Percentiles rank a stretch among this genome's conserved stretches.
These are phyloP conservation scores for Podila horticola DNA, from an alignment of 192 early-diverging fungal genomes.

Conservation along the genomic window DNA sequence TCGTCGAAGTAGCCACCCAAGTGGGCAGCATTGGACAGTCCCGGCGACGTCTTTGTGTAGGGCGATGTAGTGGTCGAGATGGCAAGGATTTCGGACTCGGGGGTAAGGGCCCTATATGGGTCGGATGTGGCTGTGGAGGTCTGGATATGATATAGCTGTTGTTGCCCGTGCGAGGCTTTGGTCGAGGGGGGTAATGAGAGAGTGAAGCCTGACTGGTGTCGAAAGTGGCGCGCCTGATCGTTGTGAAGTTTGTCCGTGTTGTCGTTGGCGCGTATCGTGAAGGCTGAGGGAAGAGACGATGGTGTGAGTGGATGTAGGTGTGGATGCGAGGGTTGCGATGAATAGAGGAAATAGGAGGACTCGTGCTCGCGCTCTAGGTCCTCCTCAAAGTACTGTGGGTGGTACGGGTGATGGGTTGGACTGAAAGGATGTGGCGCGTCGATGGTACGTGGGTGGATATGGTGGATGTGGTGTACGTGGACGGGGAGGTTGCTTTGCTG, in stretches of 20 bases:
- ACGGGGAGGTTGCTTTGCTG: not conserved
- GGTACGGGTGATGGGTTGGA: not conserved
- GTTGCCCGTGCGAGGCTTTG: not conserved
- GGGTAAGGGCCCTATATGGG: not conserved
- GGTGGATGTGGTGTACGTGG: not conserved
- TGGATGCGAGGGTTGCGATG: not conserved
- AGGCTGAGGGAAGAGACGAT: not conserved
- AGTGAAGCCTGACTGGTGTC: not conserved
- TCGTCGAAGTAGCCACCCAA: not conserved
- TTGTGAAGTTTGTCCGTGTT: not conserved
- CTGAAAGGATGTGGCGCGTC: not conserved
- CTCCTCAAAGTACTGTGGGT: slow-evolving; percentile 6
- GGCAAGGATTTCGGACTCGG: not conserved
- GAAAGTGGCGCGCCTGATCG: not conserved
- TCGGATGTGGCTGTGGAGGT: not conserved
- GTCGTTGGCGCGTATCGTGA: not conserved
- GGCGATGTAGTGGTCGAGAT: slow-evolving; percentile 1
- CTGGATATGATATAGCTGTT: not conserved
- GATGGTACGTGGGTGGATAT: not conserved
- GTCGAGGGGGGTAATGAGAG: not conserved
- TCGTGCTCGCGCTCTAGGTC: not conserved
- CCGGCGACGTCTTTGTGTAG: slow-evolving; percentile 1
- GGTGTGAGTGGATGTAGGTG: not conserved
- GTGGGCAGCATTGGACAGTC: slow-evolving; percentile 3
- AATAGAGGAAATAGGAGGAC: slow-evolving; percentile 1